phyloP scores from a whole-genome alignment of 305 asterid species.

The Fraxinus baroniana region DNA sequence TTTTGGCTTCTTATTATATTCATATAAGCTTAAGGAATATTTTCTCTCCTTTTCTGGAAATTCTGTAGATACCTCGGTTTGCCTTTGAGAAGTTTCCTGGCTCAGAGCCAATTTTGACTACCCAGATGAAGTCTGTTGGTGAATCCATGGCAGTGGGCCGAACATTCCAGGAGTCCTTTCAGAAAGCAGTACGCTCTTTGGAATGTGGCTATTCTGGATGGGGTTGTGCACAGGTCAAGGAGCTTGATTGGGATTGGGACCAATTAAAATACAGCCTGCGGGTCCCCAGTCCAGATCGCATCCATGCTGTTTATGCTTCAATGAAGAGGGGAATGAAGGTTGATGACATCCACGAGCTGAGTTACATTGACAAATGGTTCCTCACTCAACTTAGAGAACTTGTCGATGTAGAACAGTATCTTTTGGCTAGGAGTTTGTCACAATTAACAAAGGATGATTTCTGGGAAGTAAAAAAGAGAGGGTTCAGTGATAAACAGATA shows the following conservation, averaged over 20 bases:
- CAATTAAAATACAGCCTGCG: constrained; percentile 70
- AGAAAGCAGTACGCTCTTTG: constrained; percentile 85
- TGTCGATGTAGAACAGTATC: constrained; percentile 79
- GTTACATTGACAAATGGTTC: constrained; percentile 84
- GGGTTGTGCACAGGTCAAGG: constrained; percentile 89
- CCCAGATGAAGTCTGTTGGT: constrained; percentile 98
- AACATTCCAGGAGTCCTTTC: constrained; percentile 96
- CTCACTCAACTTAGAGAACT: constrained; percentile 87
- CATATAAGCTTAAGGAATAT: neutral
- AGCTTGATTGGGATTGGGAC: constrained; percentile 88
- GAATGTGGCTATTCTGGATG: constrained; percentile 82
- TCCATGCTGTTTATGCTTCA: constrained; percentile 85
- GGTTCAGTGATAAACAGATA: constrained; percentile 91
- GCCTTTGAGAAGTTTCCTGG: constrained; percentile 99
- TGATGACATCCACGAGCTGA: constrained; percentile 74
- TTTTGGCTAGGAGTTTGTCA: constrained; percentile 50
- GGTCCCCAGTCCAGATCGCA: constrained; percentile 88
- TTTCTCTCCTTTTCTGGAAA: constrained; percentile 4
- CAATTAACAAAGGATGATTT: constrained; percentile 75
- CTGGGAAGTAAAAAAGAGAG: constrained; percentile 91
- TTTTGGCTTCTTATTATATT: constrained; percentile 1
- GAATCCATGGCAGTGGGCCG: constrained; percentile 98
- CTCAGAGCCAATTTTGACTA: constrained; percentile 86
- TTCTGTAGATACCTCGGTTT: constrained; percentile 80
- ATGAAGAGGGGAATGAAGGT: constrained; percentile 92